Base-by-base conservation (phyloP, 2,329 filamentous ascomycete species). In the Trichoderma harzianum region DNA sequence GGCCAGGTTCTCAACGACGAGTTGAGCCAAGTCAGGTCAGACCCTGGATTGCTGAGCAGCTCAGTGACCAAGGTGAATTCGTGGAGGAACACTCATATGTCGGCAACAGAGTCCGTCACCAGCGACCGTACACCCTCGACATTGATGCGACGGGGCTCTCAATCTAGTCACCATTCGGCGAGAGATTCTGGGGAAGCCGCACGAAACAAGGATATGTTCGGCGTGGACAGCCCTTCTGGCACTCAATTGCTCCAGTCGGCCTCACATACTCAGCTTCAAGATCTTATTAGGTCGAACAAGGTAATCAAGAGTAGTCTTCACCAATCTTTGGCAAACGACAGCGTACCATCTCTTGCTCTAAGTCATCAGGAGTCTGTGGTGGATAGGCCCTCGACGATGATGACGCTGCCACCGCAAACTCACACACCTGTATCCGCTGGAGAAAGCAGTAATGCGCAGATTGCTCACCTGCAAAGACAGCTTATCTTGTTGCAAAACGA, bases 401-500 rank as follows among this genome's bases (percentile, higher is more conserved):
- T 79, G 26, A 76, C 79, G 10, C 76, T 80, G 30, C 78, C 77
- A 26, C 78, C 67, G 36, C 76, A 65, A 72, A 74, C 76, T 32
- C 79, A 74, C 67, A 76, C 78, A 2, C 78, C 78, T 2, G 74
- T 77, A 3, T 77, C 80, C 3, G 76, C 78, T 11, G 78, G 78
- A 62, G 79, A 84, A 67, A 68, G 76, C 63, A 76, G 80, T 72
- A 78, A 39, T 18, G 58, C 82, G 18, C 82, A 86, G 71, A 77
- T 86, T 32, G 82, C 86, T 1, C 88, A 89, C 74, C 82, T 96
- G 4, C 90, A 93, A 75, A 88, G 91, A 55, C 91, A 94, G 76
- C 88, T 94, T n/a, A 87, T 94, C 68, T 83, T 95, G 2, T 81
- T 96, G 12, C 90, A 91, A 58, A 96, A 95, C 73, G 93, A 96